A percentile compares a stretch with the other conserved stretches of the same genome.
phyloP scores from a whole-genome alignment of 495 filamentous ascomycete genomes.

The Hypoxylon cercidicola region DNA sequence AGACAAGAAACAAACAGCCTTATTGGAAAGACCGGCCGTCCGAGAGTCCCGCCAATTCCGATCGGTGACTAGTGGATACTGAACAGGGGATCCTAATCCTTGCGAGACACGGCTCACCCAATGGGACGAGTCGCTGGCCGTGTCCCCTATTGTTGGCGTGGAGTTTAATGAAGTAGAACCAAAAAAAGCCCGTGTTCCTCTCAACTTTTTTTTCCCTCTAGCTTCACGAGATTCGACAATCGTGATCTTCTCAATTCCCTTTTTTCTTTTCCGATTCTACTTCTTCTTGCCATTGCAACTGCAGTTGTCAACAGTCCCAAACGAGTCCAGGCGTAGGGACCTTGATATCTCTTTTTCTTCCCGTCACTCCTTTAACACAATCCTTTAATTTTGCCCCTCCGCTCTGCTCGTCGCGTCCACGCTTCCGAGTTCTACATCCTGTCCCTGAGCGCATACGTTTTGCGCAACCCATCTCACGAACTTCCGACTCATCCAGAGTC shows the following conservation, averaged over 20 bases:
- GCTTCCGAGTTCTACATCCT: constrained; percentile 11
- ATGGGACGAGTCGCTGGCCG: constrained; percentile 16
- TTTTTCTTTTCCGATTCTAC: constrained; percentile 30
- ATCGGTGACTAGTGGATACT: constrained; percentile 11
- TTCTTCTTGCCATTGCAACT: constrained; percentile 20
- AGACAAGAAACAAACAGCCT: neutral
- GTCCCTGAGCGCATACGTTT: constrained; percentile 28
- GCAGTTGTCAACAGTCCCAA: neutral
- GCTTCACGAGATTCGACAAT: constrained; percentile 33
- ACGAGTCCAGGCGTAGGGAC: neutral
- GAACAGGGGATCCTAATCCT: constrained; percentile 27
- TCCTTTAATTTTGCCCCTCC: constrained; percentile 17
- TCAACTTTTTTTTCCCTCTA: constrained; percentile 33
- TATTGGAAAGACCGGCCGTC: constrained; percentile 20
- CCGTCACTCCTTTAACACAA: constrained; percentile 49
- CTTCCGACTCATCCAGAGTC: constrained; percentile 17
- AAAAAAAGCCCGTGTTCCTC: constrained; percentile 16
- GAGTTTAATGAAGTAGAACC: constrained; percentile 40
- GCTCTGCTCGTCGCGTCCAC: constrained; percentile 17
- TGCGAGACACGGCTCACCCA: constrained; percentile 20
- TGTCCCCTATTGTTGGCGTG: constrained; percentile 46
- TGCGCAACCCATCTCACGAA: constrained; percentile 18
- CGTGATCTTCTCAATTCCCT: constrained; percentile 24
- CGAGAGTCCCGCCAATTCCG: constrained; percentile 39
- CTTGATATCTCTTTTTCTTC: constrained; percentile 25